phyloP scores from a whole-genome alignment of 2,329 filamentous ascomycete species.

The Didymella exigua region DNA sequence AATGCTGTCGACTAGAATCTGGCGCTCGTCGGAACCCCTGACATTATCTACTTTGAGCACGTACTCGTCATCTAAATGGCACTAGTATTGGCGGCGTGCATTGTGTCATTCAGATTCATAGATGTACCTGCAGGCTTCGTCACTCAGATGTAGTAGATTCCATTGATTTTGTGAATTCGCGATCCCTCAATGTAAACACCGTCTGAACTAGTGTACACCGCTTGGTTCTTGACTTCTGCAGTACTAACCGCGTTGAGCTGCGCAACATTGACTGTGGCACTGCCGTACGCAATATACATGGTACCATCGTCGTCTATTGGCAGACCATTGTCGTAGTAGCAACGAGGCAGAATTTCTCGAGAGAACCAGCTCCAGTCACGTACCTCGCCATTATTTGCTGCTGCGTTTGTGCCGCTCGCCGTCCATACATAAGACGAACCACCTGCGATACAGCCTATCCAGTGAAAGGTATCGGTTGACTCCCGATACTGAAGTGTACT shows the following conservation, averaged over 20 bases:
- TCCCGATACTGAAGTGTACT: constrained; percentile 60
- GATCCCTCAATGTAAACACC: constrained; percentile 56
- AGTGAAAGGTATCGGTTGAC: constrained; percentile 59
- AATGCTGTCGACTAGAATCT: constrained; percentile 53
- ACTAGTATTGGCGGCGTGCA: background rate
- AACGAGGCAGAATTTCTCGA: constrained; percentile 48
- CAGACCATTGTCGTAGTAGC: constrained; percentile 64
- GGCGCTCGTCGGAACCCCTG: constrained; percentile 60
- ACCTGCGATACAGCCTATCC: constrained; percentile 62
- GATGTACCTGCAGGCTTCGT: constrained; percentile 51
- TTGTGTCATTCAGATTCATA: background rate
- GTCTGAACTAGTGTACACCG: constrained; percentile 52
- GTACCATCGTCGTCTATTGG: constrained; percentile 65
- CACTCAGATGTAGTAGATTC: constrained; percentile 61
- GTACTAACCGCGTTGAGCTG: constrained; percentile 58
- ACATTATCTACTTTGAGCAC: constrained; percentile 58
- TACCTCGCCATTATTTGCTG: constrained; percentile 38
- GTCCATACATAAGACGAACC: constrained; percentile 62
- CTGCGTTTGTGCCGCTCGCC: constrained; percentile 50
- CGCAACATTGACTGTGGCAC: constrained; percentile 56
- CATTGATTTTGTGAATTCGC: constrained; percentile 64
- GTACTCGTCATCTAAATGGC: constrained; percentile 44
- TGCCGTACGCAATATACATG: constrained; percentile 64
- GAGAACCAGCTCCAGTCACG: constrained; percentile 50
- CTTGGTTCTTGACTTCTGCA: constrained; percentile 52